phyloP scores from a whole-genome alignment of 805 yeast genomes.

The Vanderwaltozyma polyspora region DNA sequence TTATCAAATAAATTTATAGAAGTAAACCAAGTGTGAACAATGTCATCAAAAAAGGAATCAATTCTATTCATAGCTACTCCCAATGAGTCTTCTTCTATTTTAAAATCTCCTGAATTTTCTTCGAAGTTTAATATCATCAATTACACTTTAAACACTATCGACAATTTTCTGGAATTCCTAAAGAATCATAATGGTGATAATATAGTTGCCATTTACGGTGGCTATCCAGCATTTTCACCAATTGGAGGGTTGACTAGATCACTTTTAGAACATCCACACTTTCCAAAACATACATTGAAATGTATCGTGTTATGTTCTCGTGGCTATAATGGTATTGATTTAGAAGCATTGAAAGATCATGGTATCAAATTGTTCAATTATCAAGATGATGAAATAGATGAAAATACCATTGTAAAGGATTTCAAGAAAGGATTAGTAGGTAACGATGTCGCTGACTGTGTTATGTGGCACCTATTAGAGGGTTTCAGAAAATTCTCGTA shows the following conservation, averaged over 20 bases:
- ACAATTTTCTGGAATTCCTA: slow-evolving; percentile 10
- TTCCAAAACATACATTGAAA: slow-evolving; percentile 35
- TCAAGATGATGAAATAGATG: slow-evolving; percentile 14
- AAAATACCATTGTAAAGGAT: not conserved
- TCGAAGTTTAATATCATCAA: slow-evolving; percentile 10
- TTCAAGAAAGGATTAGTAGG: slow-evolving; percentile 34
- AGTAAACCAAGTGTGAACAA: no score
- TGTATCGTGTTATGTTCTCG: slow-evolving; percentile 46
- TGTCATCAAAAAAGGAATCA: slow-evolving; percentile 3
- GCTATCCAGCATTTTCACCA: slow-evolving; percentile 43
- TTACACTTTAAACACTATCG: slow-evolving; percentile 8
- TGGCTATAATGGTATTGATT: slow-evolving; percentile 44
- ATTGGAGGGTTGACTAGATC: slow-evolving; percentile 41
- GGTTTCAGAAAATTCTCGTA: slow-evolving; percentile 41
- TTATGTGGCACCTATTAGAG: slow-evolving; percentile 42
- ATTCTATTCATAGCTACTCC: slow-evolving; percentile 17
- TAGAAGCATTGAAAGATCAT: slow-evolving; percentile 28
- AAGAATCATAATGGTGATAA: slow-evolving; percentile 6
- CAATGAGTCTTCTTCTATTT: slow-evolving; percentile 6
- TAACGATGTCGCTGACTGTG: slow-evolving; percentile 56
- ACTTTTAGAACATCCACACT: slow-evolving; percentile 27
- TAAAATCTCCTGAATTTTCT: slow-evolving; percentile 4
- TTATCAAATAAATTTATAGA: no score
- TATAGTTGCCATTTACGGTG: slow-evolving; percentile 43
- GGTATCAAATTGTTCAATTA: slow-evolving; percentile 38